phyloP scores from a whole-genome alignment of 768 basidiomycete species.

The Naganishia onofrii region DNA sequence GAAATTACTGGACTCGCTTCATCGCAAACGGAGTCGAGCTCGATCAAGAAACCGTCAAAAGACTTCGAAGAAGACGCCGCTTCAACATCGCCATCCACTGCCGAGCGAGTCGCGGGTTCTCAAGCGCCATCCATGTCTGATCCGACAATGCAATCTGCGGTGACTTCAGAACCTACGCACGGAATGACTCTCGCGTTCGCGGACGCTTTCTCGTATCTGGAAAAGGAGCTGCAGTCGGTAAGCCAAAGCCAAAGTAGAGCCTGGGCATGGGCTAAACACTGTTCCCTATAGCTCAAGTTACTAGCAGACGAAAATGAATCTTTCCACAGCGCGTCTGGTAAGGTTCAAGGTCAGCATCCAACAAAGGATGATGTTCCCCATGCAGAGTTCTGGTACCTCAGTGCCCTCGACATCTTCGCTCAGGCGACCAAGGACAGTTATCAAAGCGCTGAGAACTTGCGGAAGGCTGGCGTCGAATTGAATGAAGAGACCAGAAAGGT shows the following conservation, averaged over 20 bases:
- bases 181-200: conserved; percentile 7
- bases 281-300: conserved; percentile 54
- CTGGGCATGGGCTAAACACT: background rate
- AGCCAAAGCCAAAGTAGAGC: background rate
- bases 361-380: conserved; percentile 43
- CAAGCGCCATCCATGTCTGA: background rate
- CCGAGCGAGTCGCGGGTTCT: background rate
- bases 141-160: background rate
- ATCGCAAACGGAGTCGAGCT: background rate
- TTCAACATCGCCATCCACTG: background rate
- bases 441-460: conserved; percentile 4
- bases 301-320: conserved; percentile 54
- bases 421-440: conserved; percentile 56
- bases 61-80: background rate
- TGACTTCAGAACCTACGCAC: background rate
- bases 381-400: conserved; percentile 59
- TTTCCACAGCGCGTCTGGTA: conserved; percentile 44
- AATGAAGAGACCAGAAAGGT: conserved; percentile 53
- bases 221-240: conserved; percentile 28
- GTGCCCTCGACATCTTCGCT: conserved; percentile 60
- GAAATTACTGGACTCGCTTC: background rate
- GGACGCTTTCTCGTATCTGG: conserved; percentile 17
- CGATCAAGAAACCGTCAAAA: background rate
- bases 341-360: conserved; percentile 24
- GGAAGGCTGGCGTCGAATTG: conserved; percentile 59